These are phyloP conservation scores for Nevesoporus exiguus DNA, from an alignment of 768 basidiomycete species.

Conservation along the genomic window DNA sequence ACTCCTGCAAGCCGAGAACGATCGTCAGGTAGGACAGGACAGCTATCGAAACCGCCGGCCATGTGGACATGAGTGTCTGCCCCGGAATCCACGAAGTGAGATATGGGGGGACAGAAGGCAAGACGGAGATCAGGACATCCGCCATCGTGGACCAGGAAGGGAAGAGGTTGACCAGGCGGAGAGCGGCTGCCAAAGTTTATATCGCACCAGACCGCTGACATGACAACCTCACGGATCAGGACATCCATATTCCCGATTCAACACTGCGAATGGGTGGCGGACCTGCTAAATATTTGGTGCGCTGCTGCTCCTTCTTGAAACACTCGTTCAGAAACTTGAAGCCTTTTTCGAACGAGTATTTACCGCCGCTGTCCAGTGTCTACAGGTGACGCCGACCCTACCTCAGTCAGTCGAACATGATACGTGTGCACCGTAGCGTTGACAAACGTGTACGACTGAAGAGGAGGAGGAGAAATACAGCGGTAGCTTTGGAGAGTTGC, in stretches of 20 bases:
- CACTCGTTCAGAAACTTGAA: too few relatives aligned
- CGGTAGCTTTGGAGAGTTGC: too few relatives aligned
- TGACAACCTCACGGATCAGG: neutral
- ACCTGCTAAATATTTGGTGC: neutral
- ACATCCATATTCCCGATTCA: neutral
- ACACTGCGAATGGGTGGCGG: neutral
- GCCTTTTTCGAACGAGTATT: too few relatives aligned
- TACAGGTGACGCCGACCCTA: too few relatives aligned
- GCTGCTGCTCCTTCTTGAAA: too few relatives aligned
- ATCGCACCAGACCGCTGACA: neutral
- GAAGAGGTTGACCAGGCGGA: neutral
- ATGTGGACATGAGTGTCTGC: constrained; percentile 76
- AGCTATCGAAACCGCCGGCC: constrained; percentile 59
- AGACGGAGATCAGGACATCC: neutral
- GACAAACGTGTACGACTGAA: too few relatives aligned
- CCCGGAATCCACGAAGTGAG: constrained; percentile 68
- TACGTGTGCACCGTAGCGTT: neutral
- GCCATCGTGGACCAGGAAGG: constrained; percentile 2
- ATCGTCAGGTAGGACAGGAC: constrained; percentile 76
- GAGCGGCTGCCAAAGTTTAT: neutral
- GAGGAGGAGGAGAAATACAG: too few relatives aligned
- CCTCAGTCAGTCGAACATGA: too few relatives aligned
- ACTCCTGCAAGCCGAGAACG: constrained; percentile 75
- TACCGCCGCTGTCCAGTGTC: too few relatives aligned
- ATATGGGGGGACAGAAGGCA: constrained; percentile 45